Conservation (phyloP, 2,329 filamentous ascomycete species). For the Fusarium palustre region DNA sequence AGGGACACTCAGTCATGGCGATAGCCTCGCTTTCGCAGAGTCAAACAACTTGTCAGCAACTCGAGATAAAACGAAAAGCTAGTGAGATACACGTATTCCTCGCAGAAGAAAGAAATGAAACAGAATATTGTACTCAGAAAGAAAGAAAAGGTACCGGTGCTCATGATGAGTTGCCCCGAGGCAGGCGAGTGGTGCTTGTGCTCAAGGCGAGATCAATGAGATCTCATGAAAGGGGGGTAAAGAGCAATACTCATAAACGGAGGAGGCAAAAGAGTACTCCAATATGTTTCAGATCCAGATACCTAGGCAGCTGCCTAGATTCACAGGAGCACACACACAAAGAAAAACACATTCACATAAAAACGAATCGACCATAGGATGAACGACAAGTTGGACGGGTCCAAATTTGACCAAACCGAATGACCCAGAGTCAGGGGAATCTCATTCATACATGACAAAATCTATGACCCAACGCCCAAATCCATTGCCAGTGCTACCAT, state of each 20-base stretch:
- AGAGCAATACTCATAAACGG: not conserved
- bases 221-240: not conserved
- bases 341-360: conserved; percentile 27
- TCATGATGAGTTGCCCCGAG: not conserved
- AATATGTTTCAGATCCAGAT: not conserved
- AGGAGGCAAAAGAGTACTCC: not conserved
- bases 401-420: conserved; percentile 53
- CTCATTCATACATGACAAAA: conserved; percentile 57
- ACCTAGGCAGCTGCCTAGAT: not conserved
- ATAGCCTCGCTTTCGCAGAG: conserved; percentile 1
- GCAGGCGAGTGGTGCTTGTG: not conserved
- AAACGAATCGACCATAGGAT: conserved; percentile 19
- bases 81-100: not conserved
- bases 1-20: not conserved
- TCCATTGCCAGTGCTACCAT: conserved; percentile 46
- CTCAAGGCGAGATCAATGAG: not conserved
- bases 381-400: conserved; percentile 49
- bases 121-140: too few species aligned
- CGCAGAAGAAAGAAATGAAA: not conserved
- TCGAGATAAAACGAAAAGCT: not conserved
- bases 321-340: not conserved
- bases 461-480: conserved; percentile 58
- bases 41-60: too few species aligned
- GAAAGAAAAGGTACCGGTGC: not conserved
- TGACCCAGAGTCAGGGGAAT: conserved; percentile 54